A percentile compares a stretch with the other conserved stretches of the same genome.
These are phyloP conservation scores for Chlamydomonas sp. DNA, from an alignment of 139 green algal genomes.

Conservation along the genomic window DNA sequence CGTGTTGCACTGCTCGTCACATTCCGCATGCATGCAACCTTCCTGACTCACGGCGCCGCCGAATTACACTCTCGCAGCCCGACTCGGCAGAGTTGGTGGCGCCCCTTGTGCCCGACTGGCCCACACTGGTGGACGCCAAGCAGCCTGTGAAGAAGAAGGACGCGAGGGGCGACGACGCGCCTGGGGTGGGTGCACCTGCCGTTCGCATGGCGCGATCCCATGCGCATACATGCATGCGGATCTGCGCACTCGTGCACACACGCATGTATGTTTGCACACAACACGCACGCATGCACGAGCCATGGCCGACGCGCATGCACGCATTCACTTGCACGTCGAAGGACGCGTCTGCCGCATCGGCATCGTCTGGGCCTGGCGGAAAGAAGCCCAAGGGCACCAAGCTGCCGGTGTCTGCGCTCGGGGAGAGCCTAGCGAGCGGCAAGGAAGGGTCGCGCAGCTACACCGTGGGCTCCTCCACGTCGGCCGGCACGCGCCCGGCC, in stretches of 20 bases:
- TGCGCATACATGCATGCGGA: too few species aligned
- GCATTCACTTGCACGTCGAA: too few species aligned
- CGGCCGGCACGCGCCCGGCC: constrained; percentile 3
- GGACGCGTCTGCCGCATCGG: background rate
- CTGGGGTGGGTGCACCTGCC: background rate
- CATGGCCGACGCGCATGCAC: too few species aligned
- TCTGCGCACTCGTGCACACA: too few species aligned
- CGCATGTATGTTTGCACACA: too few species aligned
- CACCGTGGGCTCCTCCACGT: constrained; percentile 1
- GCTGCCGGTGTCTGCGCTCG: constrained; percentile 27
- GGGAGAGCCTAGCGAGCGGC: constrained; percentile 17
- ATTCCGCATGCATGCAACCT: too few species aligned
- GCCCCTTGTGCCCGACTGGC: constrained; percentile 45
- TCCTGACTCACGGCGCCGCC: too few species aligned
- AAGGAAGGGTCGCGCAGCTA: constrained; percentile 11
- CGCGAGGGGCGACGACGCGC: background rate
- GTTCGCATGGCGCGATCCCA: too few species aligned
- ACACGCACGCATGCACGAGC: too few species aligned
- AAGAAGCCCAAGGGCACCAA: constrained; percentile 29
- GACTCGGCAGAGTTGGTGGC: constrained; percentile 11
- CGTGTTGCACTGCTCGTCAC: too few species aligned
- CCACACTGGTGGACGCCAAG: constrained; percentile 70
- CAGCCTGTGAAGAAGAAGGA: constrained; percentile 60
- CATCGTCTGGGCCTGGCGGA: too few species aligned
- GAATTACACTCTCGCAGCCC: too few species aligned